These are phyloP conservation scores for Viola pubescens DNA, from an alignment of 441 rosid species.

Conservation along the genomic window DNA sequence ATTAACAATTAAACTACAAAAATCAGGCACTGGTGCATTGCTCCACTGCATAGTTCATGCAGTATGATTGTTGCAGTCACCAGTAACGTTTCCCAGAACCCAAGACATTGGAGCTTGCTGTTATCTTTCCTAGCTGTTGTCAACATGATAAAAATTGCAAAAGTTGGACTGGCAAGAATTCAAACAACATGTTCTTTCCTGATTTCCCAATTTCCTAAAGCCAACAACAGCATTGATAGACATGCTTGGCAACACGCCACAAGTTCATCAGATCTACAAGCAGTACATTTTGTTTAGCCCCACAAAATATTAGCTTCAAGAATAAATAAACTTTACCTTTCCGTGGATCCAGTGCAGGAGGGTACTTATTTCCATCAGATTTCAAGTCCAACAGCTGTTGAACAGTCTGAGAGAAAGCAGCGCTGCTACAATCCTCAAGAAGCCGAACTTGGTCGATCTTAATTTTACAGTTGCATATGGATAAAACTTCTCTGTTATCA, in stretches of 20 bases:
- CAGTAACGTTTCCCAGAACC: too few relatives aligned
- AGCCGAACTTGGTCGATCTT: conserved; percentile 57
- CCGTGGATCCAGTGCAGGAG: conserved; percentile 69
- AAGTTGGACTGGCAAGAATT: too few relatives aligned
- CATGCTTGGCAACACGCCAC: neutral
- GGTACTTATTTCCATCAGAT: conserved; percentile 64
- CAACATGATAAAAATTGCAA: too few relatives aligned
- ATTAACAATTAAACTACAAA: too few relatives aligned
- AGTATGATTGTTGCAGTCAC: too few relatives aligned
- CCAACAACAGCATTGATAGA: neutral
- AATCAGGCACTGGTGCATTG: too few relatives aligned
- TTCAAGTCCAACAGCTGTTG: conserved; percentile 60
- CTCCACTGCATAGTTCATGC: too few relatives aligned
- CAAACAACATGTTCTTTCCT: neutral
- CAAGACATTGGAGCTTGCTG: too few relatives aligned
- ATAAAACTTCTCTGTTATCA: conserved; percentile 56
- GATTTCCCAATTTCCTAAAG: neutral
- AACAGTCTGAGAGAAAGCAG: conserved; percentile 74
- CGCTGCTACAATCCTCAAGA: conserved; percentile 56
- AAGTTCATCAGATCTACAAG: conserved; percentile 2
- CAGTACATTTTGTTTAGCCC: conserved; percentile 5
- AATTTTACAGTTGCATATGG: conserved; percentile 56
- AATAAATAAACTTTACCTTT: conserved; percentile 44
- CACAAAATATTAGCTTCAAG: neutral
- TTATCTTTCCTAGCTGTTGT: too few relatives aligned